Evolutionary conservation across 192 early-diverging fungal species (phyloP), one percentile per base, ranked within the genome.

Genomic region (Coemansia sp.): DNA sequence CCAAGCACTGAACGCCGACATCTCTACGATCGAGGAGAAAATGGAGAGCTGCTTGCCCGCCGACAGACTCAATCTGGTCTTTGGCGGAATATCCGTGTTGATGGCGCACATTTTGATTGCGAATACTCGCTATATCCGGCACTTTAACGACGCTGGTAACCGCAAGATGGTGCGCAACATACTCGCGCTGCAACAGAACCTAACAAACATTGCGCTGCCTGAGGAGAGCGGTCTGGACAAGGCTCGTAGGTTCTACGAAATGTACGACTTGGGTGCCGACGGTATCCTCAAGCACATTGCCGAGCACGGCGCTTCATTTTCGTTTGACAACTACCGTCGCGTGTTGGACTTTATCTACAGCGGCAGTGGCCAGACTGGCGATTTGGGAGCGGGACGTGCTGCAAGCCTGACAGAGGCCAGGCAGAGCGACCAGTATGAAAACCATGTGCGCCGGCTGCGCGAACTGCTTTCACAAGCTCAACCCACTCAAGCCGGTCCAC

Each of bases 121-220:
- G 10, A 95, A 94, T 67, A 86, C 92, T 0, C 77, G 82, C 13
- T 88, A 92, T 63, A 87, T 94, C 60, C 89, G 87, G 67, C 80
- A 88, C 49, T 76, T 89, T 33, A 95, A 94, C 80, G 61, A 36
- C 10, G 86, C 87, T 13, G 95, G 94, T 52, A 90, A 87, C 10
- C 78, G 74, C 63, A 93, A 94, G 76, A 91, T 97, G 86, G 77
- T 90, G 5, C 89, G 92, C 66, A 96, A 96, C 66, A 89, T 96
- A 8, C 84, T 92, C 15, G 91, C 94, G 10, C 77, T 96, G 47
- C 94, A 96, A 57, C 96, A 97, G 72, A 94, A 95, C 73, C 75
- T 97, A 27, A 94, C 88, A 27, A 96, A 93, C 75, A 89, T 96
- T 79, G 81, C 88, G 5, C 68, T 85, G 49, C 80, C 88, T 6